A percentile compares a stretch with the other conserved stretches of the same genome.
phyloP scores from a whole-genome alignment of 1,284 basidiomycete species.

The Hypsizygus ulmarius region DNA sequence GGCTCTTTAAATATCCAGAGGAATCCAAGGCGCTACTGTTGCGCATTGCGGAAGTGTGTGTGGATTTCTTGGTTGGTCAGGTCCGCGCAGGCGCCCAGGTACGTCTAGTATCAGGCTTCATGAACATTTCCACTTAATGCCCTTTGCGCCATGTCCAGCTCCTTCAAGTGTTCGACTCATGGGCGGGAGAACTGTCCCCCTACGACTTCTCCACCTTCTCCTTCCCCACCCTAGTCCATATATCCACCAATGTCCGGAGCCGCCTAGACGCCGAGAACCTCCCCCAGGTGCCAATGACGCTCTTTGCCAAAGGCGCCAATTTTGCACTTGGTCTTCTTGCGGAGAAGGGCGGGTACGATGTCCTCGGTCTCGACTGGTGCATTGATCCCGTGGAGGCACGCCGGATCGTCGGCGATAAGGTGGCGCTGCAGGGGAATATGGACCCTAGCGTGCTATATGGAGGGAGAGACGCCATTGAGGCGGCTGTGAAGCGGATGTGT shows the following conservation, averaged over 20 bases:
- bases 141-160: constrained; percentile 47
- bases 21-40: constrained; percentile 75
- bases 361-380: constrained; percentile 88
- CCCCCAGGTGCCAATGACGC: constrained; percentile 73
- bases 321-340: constrained; percentile 58
- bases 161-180: constrained; percentile 94
- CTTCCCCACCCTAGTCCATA: constrained; percentile 62
- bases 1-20: constrained; percentile 87
- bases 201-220: constrained; percentile 81
- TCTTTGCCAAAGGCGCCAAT: constrained; percentile 94
- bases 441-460: constrained; percentile 90
- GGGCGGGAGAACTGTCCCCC: constrained; percentile 87
- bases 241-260: constrained; percentile 61
- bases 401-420: constrained; percentile 53
- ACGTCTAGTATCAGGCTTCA: constrained; percentile 22
- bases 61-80: constrained; percentile 87
- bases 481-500: constrained; percentile 82
- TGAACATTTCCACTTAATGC: constrained; percentile 5
- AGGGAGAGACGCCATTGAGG: constrained; percentile 84
- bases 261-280: constrained; percentile 56
- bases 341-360: constrained; percentile 72
- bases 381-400: constrained; percentile 74
- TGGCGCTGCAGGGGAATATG: constrained; percentile 93
- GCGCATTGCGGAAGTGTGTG: constrained; percentile 81
- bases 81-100: constrained; percentile 93